Evolutionary conservation across 1,284 basidiomycete genomes (phyloP).

Genomic region (Leccinum pachyderme): DNA sequence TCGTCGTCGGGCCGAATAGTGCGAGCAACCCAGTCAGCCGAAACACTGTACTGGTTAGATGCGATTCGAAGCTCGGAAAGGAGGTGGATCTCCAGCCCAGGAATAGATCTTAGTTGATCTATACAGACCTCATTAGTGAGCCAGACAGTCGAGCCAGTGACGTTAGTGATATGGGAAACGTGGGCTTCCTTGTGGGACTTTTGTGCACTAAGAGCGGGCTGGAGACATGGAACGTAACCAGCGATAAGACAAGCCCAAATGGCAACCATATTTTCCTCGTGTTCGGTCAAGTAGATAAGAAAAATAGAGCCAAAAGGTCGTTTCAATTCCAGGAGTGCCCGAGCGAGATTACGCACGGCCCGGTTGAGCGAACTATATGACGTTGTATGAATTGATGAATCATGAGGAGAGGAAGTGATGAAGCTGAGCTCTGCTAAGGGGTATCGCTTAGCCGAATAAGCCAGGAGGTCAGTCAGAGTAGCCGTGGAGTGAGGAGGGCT

Average conservation of each 20-base stretch:
- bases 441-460: constrained; percentile 17
- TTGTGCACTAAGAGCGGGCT: constrained; percentile 27
- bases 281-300: constrained; percentile 26
- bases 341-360: constrained; percentile 21
- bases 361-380: constrained; percentile 25
- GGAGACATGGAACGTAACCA: constrained; percentile 29
- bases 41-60: constrained; percentile 11
- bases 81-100: constrained; percentile 26
- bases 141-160: constrained; percentile 23
- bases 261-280: constrained; percentile 32
- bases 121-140: constrained; percentile 25
- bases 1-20: constrained; percentile 24
- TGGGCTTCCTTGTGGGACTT: constrained; percentile 29
- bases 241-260: constrained; percentile 29
- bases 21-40: constrained; percentile 15
- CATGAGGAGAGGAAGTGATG: constrained; percentile 28
- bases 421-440: constrained; percentile 26
- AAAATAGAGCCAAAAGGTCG: constrained; percentile 28
- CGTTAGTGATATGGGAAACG: constrained; percentile 19
- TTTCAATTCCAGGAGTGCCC: constrained; percentile 16
- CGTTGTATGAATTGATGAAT: constrained; percentile 25
- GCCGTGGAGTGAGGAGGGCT: not conserved
- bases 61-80: constrained; percentile 21
- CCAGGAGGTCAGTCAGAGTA: constrained; percentile 23
- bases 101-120: constrained; percentile 23